A percentile compares a stretch with the other conserved stretches of the same genome.
These are phyloP conservation scores for Stephanodiscus triporus DNA, from an alignment of 108 stramenopile genomes.

Conservation along the genomic window DNA sequence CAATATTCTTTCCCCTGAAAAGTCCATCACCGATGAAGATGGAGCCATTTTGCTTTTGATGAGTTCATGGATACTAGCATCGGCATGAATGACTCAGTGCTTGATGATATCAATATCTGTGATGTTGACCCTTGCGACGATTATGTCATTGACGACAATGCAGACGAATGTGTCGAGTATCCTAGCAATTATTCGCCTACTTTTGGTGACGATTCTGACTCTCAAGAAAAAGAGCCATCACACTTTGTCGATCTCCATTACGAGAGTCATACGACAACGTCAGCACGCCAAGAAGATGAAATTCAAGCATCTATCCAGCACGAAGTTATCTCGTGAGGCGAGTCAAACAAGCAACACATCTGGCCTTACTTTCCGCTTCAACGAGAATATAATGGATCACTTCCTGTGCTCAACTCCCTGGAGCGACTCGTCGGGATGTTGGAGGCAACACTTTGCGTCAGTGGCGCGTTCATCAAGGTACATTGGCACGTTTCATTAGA, in stretches of 20 bases:
- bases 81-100: slow-evolving; percentile 4
- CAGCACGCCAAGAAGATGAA: slow-evolving; percentile 10
- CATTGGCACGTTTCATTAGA: slow-evolving; percentile 74
- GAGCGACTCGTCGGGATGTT: slow-evolving; percentile 82
- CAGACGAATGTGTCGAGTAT: not conserved
- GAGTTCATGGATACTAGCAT: slow-evolving; percentile 12
- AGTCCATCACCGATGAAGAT: slow-evolving; percentile 16
- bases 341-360: slow-evolving; percentile 17
- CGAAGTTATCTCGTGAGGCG: not conserved
- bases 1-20: slow-evolving; percentile 17
- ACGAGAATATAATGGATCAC: slow-evolving; percentile 83
- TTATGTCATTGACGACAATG: not conserved
- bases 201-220: not conserved
- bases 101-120: not conserved
- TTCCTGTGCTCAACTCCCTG: slow-evolving; percentile 79
- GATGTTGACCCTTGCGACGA: not conserved
- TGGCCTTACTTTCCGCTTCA: slow-evolving; percentile 18
- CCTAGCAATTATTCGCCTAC: not conserved
- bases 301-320: slow-evolving; percentile 8
- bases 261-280: not conserved
- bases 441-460: slow-evolving; percentile 73
- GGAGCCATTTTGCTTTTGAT: slow-evolving; percentile 14
- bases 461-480: slow-evolving; percentile 80
- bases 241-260: slow-evolving; percentile 8
- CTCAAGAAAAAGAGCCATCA: not conserved